Evolutionary conservation across 192 early-diverging fungal genomes (phyloP).

Genomic region (Backusella luteola): DNA sequence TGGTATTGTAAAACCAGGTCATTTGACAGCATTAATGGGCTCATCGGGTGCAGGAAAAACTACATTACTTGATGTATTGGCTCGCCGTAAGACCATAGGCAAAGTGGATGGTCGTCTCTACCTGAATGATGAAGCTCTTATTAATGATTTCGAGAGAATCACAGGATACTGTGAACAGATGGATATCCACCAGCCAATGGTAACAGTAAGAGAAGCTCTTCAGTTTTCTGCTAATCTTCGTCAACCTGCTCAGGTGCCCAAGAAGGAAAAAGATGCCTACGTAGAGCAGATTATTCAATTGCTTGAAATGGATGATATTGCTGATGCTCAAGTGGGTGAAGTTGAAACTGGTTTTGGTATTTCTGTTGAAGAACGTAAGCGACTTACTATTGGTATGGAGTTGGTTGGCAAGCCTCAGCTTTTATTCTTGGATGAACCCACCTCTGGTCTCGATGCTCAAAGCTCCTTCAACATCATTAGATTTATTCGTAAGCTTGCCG

Average conservation of each 20-base stretch:
- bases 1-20: conserved; percentile 71
- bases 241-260: conserved; percentile 61
- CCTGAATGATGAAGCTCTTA: conserved; percentile 56
- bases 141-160: conserved; percentile 69
- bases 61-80: conserved; percentile 69
- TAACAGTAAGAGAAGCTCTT: conserved; percentile 78
- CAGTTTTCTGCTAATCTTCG: conserved; percentile 74
- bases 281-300: conserved; percentile 76
- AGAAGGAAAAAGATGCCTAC: conserved; percentile 62
- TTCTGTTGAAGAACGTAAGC: conserved; percentile 84
- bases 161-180: conserved; percentile 85
- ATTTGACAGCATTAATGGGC: conserved; percentile 79
- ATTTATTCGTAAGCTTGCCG: conserved; percentile 66
- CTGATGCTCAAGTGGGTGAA: conserved; percentile 71
- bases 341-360: conserved; percentile 72
- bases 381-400: conserved; percentile 84
- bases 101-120: conserved; percentile 62
- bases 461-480: conserved; percentile 72
- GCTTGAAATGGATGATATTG: conserved; percentile 71
- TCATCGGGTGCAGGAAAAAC: conserved; percentile 76
- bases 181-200: conserved; percentile 71
- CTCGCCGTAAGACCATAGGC: conserved; percentile 72
- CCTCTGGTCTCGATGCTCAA: conserved; percentile 82
- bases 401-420: conserved; percentile 74
- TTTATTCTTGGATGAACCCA: conserved; percentile 90